A percentile compares a stretch with the other conserved stretches of the same genome.
phyloP scores from a whole-genome alignment of 2,329 filamentous ascomycete species.

The Penicillium expansum region DNA sequence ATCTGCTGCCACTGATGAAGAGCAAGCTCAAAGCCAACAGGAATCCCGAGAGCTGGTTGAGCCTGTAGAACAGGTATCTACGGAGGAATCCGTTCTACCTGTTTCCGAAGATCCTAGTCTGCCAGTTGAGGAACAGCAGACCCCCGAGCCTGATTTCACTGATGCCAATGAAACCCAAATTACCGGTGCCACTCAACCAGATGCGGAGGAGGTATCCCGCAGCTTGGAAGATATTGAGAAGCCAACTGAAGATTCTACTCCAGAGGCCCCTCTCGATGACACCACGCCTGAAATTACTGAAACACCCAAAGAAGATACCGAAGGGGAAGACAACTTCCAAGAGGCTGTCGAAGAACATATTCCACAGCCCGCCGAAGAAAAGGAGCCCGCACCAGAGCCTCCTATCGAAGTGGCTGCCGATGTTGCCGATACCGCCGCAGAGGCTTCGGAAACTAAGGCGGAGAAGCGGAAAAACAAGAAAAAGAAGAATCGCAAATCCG shows the following conservation, averaged over 20 bases:
- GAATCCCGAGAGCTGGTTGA: neutral
- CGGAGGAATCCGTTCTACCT: neutral
- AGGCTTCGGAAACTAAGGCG: constrained; percentile 8
- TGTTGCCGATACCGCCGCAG: neutral
- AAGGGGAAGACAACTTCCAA: constrained; percentile 17
- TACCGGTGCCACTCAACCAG: neutral
- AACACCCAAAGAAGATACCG: constrained; percentile 13
- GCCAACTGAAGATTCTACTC: neutral
- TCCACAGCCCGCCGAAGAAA: neutral
- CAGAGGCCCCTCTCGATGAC: neutral
- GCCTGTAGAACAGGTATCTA: neutral
- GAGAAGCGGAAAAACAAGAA: constrained; percentile 24
- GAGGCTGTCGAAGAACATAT: constrained; percentile 20
- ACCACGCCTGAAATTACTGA: neutral
- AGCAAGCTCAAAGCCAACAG: neutral
- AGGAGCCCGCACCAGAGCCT: neutral
- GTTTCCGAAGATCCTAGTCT: neutral
- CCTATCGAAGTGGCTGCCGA: neutral
- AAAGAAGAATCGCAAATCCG: constrained; percentile 25
- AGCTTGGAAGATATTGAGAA: neutral
- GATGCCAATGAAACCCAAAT: constrained; percentile 2
- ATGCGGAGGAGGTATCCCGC: neutral
- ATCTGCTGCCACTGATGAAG: neutral
- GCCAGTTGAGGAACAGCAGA: neutral
- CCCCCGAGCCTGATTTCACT: neutral